Evolutionary conservation across 2,329 filamentous ascomycete genomes (phyloP).

Genomic region (Penicillium sp.): DNA sequence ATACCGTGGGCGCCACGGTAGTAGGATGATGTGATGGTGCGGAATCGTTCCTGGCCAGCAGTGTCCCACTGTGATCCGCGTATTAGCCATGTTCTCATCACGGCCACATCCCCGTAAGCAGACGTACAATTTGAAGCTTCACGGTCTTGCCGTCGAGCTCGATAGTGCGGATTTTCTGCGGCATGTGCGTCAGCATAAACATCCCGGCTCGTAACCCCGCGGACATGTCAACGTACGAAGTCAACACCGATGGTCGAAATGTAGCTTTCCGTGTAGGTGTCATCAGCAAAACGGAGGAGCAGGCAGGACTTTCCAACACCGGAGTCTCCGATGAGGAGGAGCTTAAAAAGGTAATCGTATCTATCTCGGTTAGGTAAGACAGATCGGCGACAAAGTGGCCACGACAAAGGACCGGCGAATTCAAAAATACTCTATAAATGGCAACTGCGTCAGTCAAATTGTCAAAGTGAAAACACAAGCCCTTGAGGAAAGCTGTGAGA

Average conservation of each 20-base stretch:
- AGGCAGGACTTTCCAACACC: slow-evolving; percentile 99
- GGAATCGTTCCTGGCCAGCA: slow-evolving; percentile 97
- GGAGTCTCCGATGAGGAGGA: slow-evolving; percentile 99
- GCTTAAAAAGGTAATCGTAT: slow-evolving; percentile 99
- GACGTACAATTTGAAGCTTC: slow-evolving; percentile 93
- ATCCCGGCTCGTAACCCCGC: slow-evolving; percentile 4
- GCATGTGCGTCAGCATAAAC: slow-evolving; percentile 18
- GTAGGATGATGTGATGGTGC: slow-evolving; percentile 99
- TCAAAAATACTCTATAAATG: slow-evolving; percentile 23
- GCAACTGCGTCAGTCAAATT: slow-evolving; percentile 10
- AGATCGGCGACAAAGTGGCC: slow-evolving; percentile 14
- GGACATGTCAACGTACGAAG: slow-evolving; percentile 63
- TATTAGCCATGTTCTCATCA: slow-evolving; percentile 8
- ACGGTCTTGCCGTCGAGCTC: slow-evolving; percentile 99
- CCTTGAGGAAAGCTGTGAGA: neutral
- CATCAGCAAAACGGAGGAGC: slow-evolving; percentile 94
- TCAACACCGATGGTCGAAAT: slow-evolving; percentile 99
- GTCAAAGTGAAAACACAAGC: neutral
- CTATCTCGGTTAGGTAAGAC: slow-evolving; percentile 47
- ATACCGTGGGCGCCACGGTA: slow-evolving; percentile 98
- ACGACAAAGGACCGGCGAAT: neutral
- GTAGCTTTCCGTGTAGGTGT: slow-evolving; percentile 99
- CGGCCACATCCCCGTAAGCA: neutral
- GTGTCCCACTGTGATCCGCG: slow-evolving; percentile 77
- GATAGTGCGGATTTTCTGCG: slow-evolving; percentile 98